These are phyloP conservation scores for Cryptosporidium sp. DNA, from an alignment of 169 alveolate genomes.

Conservation along the genomic window DNA sequence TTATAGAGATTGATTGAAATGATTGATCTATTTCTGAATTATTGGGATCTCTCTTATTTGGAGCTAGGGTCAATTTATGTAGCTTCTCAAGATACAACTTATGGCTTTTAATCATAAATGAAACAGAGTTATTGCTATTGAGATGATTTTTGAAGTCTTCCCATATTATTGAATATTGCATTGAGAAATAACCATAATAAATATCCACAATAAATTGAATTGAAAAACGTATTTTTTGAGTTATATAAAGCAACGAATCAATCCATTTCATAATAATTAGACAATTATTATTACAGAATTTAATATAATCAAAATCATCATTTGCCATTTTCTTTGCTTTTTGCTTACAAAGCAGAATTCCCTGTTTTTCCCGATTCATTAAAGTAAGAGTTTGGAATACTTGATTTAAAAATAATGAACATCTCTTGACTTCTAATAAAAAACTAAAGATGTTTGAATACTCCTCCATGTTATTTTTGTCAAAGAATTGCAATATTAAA, in stretches of 20 bases:
- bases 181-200: conserved; percentile 19
- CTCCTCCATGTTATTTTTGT: conserved; percentile 9
- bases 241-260: conserved; percentile 3
- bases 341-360: conserved; percentile 26
- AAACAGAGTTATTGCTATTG: conserved; percentile 7
- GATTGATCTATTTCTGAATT: conserved; percentile 16
- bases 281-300: conserved; percentile 37
- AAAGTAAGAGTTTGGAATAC: conserved; percentile 12
- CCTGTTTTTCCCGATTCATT: conserved; percentile 3
- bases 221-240: conserved; percentile 42
- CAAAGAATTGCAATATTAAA: conserved; percentile 35
- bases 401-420: conserved; percentile 49
- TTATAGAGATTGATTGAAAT: conserved; percentile 37
- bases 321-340: not conserved
- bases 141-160: conserved; percentile 1
- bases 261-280: conserved; percentile 42
- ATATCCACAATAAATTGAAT: conserved; percentile 31
- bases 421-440: conserved; percentile 53
- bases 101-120: conserved; percentile 27
- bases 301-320: not conserved
- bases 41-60: not conserved
- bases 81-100: conserved; percentile 8
- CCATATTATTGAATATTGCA: conserved; percentile 18
- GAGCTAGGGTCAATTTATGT: conserved; percentile 35
- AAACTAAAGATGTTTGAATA: conserved; percentile 41